A percentile compares a stretch with the other conserved stretches of the same genome.
These are phyloP conservation scores for Metschnikowia proteae DNA, from an alignment of 805 yeast species.

Conservation along the genomic window DNA sequence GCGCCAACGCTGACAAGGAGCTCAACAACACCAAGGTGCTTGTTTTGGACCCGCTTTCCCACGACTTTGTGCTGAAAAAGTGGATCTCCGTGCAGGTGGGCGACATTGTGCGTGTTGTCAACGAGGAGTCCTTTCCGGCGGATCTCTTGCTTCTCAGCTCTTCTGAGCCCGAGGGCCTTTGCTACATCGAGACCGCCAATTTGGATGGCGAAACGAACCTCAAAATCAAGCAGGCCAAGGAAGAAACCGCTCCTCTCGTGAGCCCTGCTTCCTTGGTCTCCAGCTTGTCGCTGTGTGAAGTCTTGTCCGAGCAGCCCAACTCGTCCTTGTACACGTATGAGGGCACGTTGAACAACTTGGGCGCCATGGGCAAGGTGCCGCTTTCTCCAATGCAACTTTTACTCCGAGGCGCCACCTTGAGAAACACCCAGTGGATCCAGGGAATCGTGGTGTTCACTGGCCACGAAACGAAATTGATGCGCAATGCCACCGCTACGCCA, in stretches of 20 bases:
- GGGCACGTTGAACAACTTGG: constrained; percentile 69
- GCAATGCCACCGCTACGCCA: constrained; percentile 98
- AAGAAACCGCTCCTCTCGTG: constrained; percentile 71
- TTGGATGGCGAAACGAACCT: constrained; percentile 97
- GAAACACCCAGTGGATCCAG: constrained; percentile 93
- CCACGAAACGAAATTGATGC: constrained; percentile 96
- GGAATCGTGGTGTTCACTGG: constrained; percentile 96
- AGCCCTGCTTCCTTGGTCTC: constrained; percentile 53
- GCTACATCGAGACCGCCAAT: constrained; percentile 96
- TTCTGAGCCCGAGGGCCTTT: constrained; percentile 97
- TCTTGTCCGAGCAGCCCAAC: constrained; percentile 88
- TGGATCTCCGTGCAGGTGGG: constrained; percentile 94
- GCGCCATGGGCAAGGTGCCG: constrained; percentile 48
- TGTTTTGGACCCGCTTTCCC: constrained; percentile 55
- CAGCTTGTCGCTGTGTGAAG: constrained; percentile 33
- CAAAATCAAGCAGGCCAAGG: constrained; percentile 84
- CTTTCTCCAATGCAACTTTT: constrained; percentile 87
- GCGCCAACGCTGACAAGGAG: constrained; percentile 85
- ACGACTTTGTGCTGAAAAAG: constrained; percentile 59
- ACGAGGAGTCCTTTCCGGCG: constrained; percentile 92
- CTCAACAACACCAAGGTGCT: constrained; percentile 73
- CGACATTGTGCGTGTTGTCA: constrained; percentile 77
- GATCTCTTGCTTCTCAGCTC: constrained; percentile 81
- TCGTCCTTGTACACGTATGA: constrained; percentile 92
- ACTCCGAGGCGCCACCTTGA: constrained; percentile 89